phyloP scores from a whole-genome alignment of 2,329 filamentous ascomycete genomes.

The Colletotrichum spinosum region DNA sequence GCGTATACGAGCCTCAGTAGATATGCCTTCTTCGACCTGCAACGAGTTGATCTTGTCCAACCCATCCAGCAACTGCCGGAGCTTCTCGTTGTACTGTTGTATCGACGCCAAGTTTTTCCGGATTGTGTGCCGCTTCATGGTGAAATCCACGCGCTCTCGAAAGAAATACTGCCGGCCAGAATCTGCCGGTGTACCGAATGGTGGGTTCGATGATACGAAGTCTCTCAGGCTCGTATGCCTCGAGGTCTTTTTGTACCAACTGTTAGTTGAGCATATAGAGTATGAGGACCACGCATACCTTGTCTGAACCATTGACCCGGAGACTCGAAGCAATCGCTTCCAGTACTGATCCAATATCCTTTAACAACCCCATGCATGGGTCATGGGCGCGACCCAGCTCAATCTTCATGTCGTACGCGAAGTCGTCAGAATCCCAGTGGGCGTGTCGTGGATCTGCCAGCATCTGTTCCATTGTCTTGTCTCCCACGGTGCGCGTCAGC shows the following conservation, averaged over 20 bases:
- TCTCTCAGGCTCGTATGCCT: not conserved
- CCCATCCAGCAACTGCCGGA: not conserved
- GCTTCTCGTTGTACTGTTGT: constrained; percentile 1
- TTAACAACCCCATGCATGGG: not conserved
- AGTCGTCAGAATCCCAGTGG: not conserved
- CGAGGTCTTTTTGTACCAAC: not conserved
- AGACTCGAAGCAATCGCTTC: constrained; percentile 1
- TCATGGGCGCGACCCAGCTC: not conserved
- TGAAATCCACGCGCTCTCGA: constrained; percentile 6
- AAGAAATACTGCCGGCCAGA: not conserved
- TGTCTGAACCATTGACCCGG: constrained; percentile 5
- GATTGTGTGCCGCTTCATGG: constrained; percentile 7
- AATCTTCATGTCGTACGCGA: not conserved
- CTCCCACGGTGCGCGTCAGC: not conserved
- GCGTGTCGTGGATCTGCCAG: not conserved
- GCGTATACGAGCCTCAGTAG: not conserved
- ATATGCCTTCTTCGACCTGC: not conserved
- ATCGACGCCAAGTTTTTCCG: not conserved
- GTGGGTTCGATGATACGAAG: constrained; percentile 4
- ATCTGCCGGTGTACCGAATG: not conserved
- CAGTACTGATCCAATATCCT: constrained; percentile 9
- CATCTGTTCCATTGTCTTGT: constrained; percentile 5
- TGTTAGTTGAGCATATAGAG: not conserved
- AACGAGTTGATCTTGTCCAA: not conserved
- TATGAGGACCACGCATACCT: not conserved